A percentile compares a stretch with the other conserved stretches of the same genome.
Evolutionary conservation across 1,284 basidiomycete species (phyloP).

Genomic region (Puccinia horiana): DNA sequence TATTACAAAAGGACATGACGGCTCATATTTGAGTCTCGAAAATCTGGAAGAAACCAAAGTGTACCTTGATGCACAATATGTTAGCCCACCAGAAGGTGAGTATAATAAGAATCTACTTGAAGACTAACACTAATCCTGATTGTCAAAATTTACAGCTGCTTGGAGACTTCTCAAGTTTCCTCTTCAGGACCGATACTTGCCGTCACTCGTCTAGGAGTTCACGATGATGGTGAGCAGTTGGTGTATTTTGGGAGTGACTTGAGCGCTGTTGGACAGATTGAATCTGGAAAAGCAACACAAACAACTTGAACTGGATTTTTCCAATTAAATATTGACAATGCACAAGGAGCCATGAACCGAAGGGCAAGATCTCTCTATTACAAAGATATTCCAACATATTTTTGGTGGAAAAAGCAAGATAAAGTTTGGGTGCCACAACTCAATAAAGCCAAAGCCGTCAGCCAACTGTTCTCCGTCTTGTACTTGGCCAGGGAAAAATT

Average conservation of each 20-base stretch:
- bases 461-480: background rate
- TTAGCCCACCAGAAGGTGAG: conserved; percentile 25
- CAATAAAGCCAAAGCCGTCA: background rate
- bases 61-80: conserved; percentile 2
- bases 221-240: background rate
- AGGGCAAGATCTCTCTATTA: background rate
- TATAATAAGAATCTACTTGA: too few species aligned
- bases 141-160: background rate
- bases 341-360: background rate
- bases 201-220: background rate
- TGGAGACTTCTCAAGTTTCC: background rate
- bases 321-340: background rate
- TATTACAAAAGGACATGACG: conserved; percentile 23
- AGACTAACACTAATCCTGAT: too few species aligned
- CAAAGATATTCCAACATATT: background rate
- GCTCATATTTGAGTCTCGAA: background rate
- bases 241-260: background rate
- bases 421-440: background rate
- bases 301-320: conserved; percentile 22
- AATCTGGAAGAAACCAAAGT: background rate
- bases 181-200: background rate
- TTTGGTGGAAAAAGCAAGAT: background rate
- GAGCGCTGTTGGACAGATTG: background rate
- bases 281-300: background rate
- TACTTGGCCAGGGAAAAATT: background rate